Base-by-base conservation (phyloP, 2,329 filamentous ascomycete genomes). In the Sordariomycetes sp. region DNA sequence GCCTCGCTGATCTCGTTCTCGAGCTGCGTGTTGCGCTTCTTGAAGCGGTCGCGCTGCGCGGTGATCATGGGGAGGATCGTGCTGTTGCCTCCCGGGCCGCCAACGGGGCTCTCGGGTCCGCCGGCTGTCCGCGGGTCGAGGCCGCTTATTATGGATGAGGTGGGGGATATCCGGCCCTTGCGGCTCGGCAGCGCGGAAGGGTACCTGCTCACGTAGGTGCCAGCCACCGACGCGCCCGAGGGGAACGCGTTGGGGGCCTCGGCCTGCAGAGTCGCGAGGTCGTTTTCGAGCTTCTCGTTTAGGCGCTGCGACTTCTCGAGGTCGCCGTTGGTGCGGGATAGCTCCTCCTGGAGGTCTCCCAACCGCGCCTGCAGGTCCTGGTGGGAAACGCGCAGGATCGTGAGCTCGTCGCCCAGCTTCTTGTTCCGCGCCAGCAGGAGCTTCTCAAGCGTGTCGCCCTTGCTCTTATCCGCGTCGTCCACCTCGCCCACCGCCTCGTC, bases 61-160 rank as follows among this genome's bases (percentile, higher is more conserved):
- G 94, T 96, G 56, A 99, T 88, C 95, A 99, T 99, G 36, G 94
- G 95, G 25, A 99, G 76, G 62, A 99, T 96, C 13, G 91, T 90
- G 0, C 89, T 89, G 17, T 52, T 53, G 5, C 53, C 52, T 7
- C 32, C 54, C 12, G 24, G 39, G 17, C 54, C 55, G 36, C 13
- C n/a, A 12, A 51, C 52, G 48, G n/a, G 35, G 2, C 89, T 89
- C 53, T 90, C 87, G 17, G 77, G 73, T 45, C 76, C 71, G 10
- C 70, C 68, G 53, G 72, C 74, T 50, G 74, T 60, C 17, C 82
- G 79, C 24, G 87, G 85, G 65, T 95, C 89, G 66, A 96, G 90
- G n/a, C 94, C 94, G 60, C 91, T 96, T 64, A 99, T 97, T 65
- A 99, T 97, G 22, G 92, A 97, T 3, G 92, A 97, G 1, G 94